Conservation (phyloP, 2,329 filamentous ascomycete genomes). For the Keithomyces neogunnii region DNA sequence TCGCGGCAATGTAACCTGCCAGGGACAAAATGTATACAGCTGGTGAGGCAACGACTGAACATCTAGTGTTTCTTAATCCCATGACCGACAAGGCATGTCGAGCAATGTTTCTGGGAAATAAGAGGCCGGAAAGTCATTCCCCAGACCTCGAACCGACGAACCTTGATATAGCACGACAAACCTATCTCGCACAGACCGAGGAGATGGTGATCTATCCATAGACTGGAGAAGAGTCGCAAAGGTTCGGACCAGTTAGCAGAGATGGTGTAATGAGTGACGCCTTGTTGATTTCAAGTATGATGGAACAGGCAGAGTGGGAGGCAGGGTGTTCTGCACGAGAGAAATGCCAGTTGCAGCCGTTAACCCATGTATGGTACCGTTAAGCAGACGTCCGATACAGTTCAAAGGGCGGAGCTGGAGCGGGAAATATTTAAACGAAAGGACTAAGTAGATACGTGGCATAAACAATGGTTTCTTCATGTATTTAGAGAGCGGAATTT, state of each 20-base stretch:
- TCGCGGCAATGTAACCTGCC: slow-evolving; percentile 22
- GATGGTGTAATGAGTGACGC: neutral
- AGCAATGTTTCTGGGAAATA: too few species aligned
- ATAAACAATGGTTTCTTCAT: neutral
- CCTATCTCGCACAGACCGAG: neutral
- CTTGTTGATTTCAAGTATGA: neutral
- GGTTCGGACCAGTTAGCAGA: neutral
- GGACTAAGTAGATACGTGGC: neutral
- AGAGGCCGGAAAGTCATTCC: too few species aligned
- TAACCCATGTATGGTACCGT: neutral
- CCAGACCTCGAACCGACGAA: too few species aligned
- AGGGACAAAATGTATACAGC: too few species aligned
- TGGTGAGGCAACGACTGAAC: too few species aligned
- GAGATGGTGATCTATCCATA: neutral
- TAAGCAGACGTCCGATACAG: neutral
- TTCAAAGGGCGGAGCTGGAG: neutral
- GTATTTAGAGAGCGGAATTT: neutral
- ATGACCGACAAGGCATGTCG: too few species aligned
- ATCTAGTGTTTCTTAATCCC: too few species aligned
- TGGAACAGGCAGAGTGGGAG: neutral
- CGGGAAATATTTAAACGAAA: neutral
- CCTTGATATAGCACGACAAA: neutral
- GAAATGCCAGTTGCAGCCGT: neutral
- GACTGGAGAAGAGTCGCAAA: neutral
- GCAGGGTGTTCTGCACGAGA: neutral